Base-by-base conservation (phyloP, 2,329 filamentous ascomycete genomes). In the Graphiopsis chlorocephala region DNA sequence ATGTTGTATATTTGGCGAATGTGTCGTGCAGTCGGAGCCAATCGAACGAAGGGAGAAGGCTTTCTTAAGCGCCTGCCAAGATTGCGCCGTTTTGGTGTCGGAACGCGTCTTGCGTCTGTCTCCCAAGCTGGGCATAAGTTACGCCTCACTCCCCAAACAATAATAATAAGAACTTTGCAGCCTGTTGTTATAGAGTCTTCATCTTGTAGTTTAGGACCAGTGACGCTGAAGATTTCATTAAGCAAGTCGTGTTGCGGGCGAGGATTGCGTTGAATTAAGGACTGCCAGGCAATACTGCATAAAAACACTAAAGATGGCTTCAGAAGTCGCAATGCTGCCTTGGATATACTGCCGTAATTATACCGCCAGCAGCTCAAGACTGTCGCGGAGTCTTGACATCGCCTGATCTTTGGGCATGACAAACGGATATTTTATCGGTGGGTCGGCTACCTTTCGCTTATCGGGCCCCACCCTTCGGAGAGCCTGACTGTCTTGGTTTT, bases 1-100 rank as follows among this genome's bases (percentile, higher is more conserved):
- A 28, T 58, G 25, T 52, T 10, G 29, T 50, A 20, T 64, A 58
- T 59, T 52, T 64, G 55, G 48, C 29, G 11, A 45, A 47, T 59
- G 31, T 52, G 26, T 52, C 58, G 47, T 50, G 23, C 35, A 31
- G 28, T 29, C 35, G 28, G 42, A 50, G 38, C 61, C 61, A 64
- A 64, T 64, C 35, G 28, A 64, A 29, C 20, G 26, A 3, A 33
- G 28, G 3, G 33, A 26, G 10, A 20, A 50, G 15, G 45, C 45
- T n/a, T 48, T 28, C 28, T 58, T 64, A 64, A 56, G 61, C 61
- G 61, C 50, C 61, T 23, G 31, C 31, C 29, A 56, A 56, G 29
- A n/a, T n/a, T n/a, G n/a, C n/a, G n/a, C n/a, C n/a, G n/a, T n/a
- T n/a, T n/a, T n/a, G n/a, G n/a, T n/a, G n/a, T n/a, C n/a, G n/a